Evolutionary conservation across 768 basidiomycete genomes (phyloP).

Genomic region (Termitomyces sp.): DNA sequence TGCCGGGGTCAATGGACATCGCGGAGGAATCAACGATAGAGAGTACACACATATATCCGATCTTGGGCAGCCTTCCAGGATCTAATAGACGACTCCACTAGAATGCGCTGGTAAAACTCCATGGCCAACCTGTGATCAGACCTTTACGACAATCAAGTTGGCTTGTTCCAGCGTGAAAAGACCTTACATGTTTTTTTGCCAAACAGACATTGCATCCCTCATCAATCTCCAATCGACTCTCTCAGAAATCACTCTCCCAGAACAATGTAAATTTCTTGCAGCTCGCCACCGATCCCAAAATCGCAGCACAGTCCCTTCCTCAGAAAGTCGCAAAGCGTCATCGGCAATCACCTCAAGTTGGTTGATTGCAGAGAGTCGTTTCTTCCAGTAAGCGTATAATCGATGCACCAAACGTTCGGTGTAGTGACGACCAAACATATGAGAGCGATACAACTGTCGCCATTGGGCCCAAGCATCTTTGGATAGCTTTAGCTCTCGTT

Average conservation of each 20-base stretch:
- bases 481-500: slow-evolving; percentile 44
- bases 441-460: slow-evolving; percentile 51
- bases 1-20: slow-evolving; percentile 18
- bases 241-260: slow-evolving; percentile 38
- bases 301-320: slow-evolving; percentile 30
- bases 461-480: slow-evolving; percentile 62
- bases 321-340: slow-evolving; percentile 30
- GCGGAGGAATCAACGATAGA: background rate
- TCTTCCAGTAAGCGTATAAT: slow-evolving; percentile 51
- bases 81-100: slow-evolving; percentile 40
- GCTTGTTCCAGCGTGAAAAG: background rate
- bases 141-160: slow-evolving; percentile 24
- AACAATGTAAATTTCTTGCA: slow-evolving; percentile 33
- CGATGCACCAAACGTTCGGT: slow-evolving; percentile 34
- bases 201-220: slow-evolving; percentile 40
- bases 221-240: slow-evolving; percentile 45
- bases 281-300: slow-evolving; percentile 58
- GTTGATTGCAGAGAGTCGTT: slow-evolving; percentile 31
- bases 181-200: slow-evolving; percentile 31
- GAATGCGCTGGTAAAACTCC: slow-evolving; percentile 30
- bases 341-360: slow-evolving; percentile 46
- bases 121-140: slow-evolving; percentile 36
- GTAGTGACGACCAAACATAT: slow-evolving; percentile 47
- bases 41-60: slow-evolving; percentile 41
- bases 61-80: slow-evolving; percentile 52